A percentile compares a stretch with the other conserved stretches of the same genome.
Evolutionary conservation across 116 monocot species (phyloP).

Genomic region (Phalaenopsis hybrid): DNA sequence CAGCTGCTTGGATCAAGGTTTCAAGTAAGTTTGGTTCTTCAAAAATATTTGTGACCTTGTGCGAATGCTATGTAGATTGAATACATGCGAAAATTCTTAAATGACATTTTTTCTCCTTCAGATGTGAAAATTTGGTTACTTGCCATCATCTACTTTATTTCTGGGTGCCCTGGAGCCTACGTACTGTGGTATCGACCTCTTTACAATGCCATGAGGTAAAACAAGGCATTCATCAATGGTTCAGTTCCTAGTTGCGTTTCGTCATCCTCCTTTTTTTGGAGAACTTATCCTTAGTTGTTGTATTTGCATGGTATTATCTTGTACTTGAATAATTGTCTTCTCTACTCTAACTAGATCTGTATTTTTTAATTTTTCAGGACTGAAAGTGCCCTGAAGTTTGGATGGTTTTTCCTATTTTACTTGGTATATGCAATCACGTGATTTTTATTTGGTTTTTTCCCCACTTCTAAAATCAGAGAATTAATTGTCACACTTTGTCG

Average conservation of each 20-base stretch:
- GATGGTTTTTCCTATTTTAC: constrained; percentile 91
- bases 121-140: constrained; percentile 75
- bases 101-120: constrained; percentile 11
- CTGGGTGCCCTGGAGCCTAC: constrained; percentile 60
- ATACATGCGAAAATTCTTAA: not conserved
- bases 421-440: constrained; percentile 26
- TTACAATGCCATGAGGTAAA: no score
- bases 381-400: constrained; percentile 92
- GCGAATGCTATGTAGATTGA: not conserved
- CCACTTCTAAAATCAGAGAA: not conserved
- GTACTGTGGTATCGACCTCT: constrained; percentile 17
- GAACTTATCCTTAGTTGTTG: no score
- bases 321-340: not conserved
- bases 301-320: not conserved
- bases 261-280: not conserved
- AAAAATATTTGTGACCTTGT: not conserved
- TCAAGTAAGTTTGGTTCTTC: constrained; percentile 4
- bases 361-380: constrained; percentile 37
- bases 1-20: constrained; percentile 88
- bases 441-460: not conserved
- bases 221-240: not conserved
- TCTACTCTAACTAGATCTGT: not conserved
- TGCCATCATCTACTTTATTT: constrained; percentile 63
- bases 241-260: not conserved
- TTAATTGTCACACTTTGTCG: not conserved